Evolutionary conservation across 148 eudicot species (phyloP).

Genomic region (Nepenthes gracilis): DNA sequence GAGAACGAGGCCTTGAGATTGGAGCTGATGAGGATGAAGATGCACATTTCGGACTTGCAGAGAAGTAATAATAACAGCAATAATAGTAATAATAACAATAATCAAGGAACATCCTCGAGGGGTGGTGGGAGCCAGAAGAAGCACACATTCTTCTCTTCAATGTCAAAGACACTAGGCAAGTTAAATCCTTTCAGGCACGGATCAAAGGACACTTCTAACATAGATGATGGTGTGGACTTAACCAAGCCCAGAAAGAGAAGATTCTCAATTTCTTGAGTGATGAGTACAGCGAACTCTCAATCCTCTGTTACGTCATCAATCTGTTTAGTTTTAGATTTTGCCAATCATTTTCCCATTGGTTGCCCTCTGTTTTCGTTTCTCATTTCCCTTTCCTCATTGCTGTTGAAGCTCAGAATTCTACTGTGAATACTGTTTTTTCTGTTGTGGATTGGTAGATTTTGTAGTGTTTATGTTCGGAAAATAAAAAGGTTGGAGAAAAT

Average conservation of each 20-base stretch:
- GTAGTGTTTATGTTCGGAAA: too few relatives aligned
- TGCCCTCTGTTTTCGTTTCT: too few relatives aligned
- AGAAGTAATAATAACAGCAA: constrained; percentile 8
- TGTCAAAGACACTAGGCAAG: constrained; percentile 82
- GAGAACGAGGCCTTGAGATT: constrained; percentile 64
- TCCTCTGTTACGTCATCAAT: too few relatives aligned
- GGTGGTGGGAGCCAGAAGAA: constrained; percentile 19
- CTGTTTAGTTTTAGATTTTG: too few relatives aligned
- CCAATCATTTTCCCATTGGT: too few relatives aligned
- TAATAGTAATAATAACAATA: background rate
- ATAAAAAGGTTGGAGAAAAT: too few relatives aligned
- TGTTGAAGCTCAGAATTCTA: too few relatives aligned
- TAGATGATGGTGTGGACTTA: constrained; percentile 57
- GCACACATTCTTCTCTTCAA: constrained; percentile 61
- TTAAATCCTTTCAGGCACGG: constrained; percentile 88
- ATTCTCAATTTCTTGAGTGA: constrained; percentile 63
- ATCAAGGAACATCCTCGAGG: constrained; percentile 31
- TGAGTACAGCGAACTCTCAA: too few relatives aligned
- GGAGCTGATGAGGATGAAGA: constrained; percentile 76
- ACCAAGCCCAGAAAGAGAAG: constrained; percentile 86
- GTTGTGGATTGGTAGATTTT: too few relatives aligned
- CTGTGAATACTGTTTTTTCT: too few relatives aligned
- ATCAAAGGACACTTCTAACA: constrained; percentile 71
- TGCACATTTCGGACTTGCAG: constrained; percentile 52
- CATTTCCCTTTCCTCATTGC: too few relatives aligned